phyloP scores from a whole-genome alignment of 2,329 filamentous ascomycete species.

The Diatrype stigma region DNA sequence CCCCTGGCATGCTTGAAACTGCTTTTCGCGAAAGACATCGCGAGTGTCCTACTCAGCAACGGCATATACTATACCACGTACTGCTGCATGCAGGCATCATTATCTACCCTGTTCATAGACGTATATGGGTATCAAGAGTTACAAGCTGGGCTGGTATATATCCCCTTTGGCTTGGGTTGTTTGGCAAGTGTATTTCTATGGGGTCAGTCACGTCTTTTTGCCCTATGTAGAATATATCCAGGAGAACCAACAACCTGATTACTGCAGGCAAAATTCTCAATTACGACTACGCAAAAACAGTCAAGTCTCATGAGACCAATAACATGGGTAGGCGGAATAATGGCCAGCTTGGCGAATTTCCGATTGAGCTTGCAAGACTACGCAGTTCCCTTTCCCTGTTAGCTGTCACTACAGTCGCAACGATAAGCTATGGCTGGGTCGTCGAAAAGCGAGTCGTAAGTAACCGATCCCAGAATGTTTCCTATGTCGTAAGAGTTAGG shows the following conservation, averaged over 20 bases:
- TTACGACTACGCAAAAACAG: constrained; percentile 6
- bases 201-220: constrained; percentile 4
- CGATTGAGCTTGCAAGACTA: constrained; percentile 11
- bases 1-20: constrained; percentile 10
- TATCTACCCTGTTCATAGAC: constrained; percentile 17
- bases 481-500: not conserved
- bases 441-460: constrained; percentile 9
- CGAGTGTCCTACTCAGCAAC: constrained; percentile 13
- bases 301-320: constrained; percentile 1
- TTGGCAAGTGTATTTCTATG: constrained; percentile 12
- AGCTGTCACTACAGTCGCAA: constrained; percentile 1
- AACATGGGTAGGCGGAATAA: not conserved
- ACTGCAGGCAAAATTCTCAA: constrained; percentile 7
- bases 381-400: constrained; percentile 7
- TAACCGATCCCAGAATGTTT: not conserved
- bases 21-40: constrained; percentile 5
- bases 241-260: not conserved
- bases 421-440: constrained; percentile 11
- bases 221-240: not conserved
- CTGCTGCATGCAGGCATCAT: constrained; percentile 16
- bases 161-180: constrained; percentile 13
- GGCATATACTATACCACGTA: constrained; percentile 20
- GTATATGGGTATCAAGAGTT: constrained; percentile 15
- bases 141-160: constrained; percentile 16
- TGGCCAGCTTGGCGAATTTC: constrained; percentile 2